phyloP scores from a whole-genome alignment of 2,329 filamentous ascomycete genomes.

The Plenodomus lindquistii region DNA sequence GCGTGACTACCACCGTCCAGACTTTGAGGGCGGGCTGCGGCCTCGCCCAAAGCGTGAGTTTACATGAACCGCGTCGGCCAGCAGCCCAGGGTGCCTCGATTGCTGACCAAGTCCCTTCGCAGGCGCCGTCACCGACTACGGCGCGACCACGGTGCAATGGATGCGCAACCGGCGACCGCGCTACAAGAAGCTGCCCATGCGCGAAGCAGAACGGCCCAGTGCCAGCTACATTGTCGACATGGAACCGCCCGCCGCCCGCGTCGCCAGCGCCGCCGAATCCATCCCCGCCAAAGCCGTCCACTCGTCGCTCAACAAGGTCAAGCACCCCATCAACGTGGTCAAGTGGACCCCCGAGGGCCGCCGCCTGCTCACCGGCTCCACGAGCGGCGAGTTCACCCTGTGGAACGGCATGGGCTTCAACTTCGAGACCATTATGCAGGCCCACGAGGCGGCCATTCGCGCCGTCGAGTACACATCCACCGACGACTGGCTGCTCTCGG shows the following conservation, averaged over 20 bases:
- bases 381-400: constrained; percentile 95
- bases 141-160: constrained; percentile 87
- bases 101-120: constrained; percentile 6
- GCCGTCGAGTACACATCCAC: constrained; percentile 88
- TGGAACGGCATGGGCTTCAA: constrained; percentile 99
- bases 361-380: constrained; percentile 86
- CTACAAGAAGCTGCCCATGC: constrained; percentile 70
- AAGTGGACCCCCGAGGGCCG: constrained; percentile 97
- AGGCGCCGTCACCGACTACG: constrained; percentile 94
- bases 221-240: constrained; percentile 91
- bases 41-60: constrained; percentile 43
- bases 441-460: constrained; percentile 86
- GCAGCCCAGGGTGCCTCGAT: too few species aligned
- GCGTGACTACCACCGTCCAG: constrained; percentile 40
- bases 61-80: too few species aligned
- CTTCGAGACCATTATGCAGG: constrained; percentile 99
- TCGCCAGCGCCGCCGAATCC: constrained; percentile 76
- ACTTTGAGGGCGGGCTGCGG: constrained; percentile 39
- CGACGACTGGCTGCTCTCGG: constrained; percentile 95
- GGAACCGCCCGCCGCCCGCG: constrained; percentile 78
- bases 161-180: constrained; percentile 79
- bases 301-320: constrained; percentile 97
- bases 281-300: constrained; percentile 95
- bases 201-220: constrained; percentile 83
- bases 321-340: constrained; percentile 95